Evolutionary conservation across 2,329 filamentous ascomycete genomes (phyloP), one percentile per base, ranked within the genome.

Genomic region (Lachnellula subtilissima): DNA sequence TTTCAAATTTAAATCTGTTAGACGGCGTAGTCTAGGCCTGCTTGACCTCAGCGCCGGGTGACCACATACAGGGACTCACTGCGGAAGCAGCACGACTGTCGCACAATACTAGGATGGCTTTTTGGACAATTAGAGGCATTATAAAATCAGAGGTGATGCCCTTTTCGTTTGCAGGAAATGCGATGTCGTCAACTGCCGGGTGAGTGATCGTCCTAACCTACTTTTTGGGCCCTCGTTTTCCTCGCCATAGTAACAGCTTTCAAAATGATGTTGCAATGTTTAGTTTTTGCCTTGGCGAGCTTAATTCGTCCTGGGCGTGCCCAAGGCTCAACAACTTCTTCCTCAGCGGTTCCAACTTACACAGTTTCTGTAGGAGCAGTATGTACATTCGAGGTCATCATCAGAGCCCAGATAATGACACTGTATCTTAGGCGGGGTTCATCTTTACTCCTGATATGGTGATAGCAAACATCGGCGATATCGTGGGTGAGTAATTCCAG

Each of bases 391-490:
- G 6, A 55, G 22, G 4, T 40, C 11, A 14, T 39, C 39, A 40
- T 36, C 47, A 22, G 43, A 48, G 32, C 11, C 11, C 9, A 17
- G 11, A 51, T 14, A 28, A 12, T 56, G 40, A 53, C 45, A 25
- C 28, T 45, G 48, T n/a, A 47, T 39, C n/a, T 53, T 52, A 54
- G 60, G 52, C 49, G 5, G 55, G 62, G 9, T 48, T 57, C 57
- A 22, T 50, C 3, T 66, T 65, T 39, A 58, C 59, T 11, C 65
- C 65, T 2, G 48, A 57, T 42, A 49, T 53, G 19, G 37, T 64
- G 25, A 60, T 40, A 9, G 64, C 65, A 9, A 57, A 54, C 37
- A 51, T 65, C 56, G 59, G 62, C 7, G 65, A 67, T 48, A 53
- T 63, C 9, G 52, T 67, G 32, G 64, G 64, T 64, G 48, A 49